Evolutionary conservation across 1,139 yeast genomes (phyloP), one percentile per base, ranked within the genome.

Genomic region (Saccharomycopsis crataegensis): DNA sequence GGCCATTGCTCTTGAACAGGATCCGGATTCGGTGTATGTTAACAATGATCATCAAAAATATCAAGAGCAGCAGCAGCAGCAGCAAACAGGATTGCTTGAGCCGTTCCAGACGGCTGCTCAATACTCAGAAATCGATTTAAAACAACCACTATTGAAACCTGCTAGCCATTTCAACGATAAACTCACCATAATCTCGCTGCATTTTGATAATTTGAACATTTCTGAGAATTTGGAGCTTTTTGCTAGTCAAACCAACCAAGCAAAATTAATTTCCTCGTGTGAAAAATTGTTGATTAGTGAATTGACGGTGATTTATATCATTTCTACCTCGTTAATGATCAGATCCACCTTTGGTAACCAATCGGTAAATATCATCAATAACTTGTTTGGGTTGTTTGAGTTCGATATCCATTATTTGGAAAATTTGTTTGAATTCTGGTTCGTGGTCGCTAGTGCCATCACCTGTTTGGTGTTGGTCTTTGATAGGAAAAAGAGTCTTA

Each of bases 251-350:
- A 32, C 45, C 11, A 34, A 14, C 14, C 56, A 48, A n/a, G 14
- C 49, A 11, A 41, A 43, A 22, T 36, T 54, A 9, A 33, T 54
- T 8, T 43, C 54, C 8, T 43, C 22, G 17, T 38, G 53, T 22
- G 50, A 54, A 36, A 54, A 48, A 17, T 28, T 54, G 5, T 16
- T 54, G 33, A 49, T 54, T 16, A 12, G 51, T 14, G 46, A 48
- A 16, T 37, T 54, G 32, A 49, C 52, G 8, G 55, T 45, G n/a
- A 44, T 43, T 3, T 54, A 54, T 33, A 46, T 54, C 16, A 52
- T 54, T n/a, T 37, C 53, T 2, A 54, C 55, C 7, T 53, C 57
- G 5, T 33, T 54, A 17, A 53, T 54, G 56, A 34, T 54, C 6
- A 41, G 55, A 42, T 48, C 56, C n/a, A 49, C 49, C 22, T 49